phyloP scores from a whole-genome alignment of 257 asterid genomes.

The Misopates orontium region DNA sequence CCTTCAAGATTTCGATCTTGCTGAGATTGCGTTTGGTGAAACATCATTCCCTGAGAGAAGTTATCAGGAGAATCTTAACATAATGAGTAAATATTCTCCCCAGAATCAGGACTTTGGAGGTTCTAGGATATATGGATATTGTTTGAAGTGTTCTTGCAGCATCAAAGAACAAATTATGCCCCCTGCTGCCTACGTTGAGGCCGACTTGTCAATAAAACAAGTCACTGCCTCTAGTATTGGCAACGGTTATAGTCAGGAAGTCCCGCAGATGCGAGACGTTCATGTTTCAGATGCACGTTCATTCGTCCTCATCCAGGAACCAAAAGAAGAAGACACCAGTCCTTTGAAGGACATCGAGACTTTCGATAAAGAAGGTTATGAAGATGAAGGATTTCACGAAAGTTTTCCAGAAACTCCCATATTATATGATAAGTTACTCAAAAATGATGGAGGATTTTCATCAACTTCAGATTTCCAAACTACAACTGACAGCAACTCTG shows the following conservation, averaged over 20 bases:
- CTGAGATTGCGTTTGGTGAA: constrained; percentile 53
- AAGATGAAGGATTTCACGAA: constrained; percentile 27
- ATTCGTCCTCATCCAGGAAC: constrained; percentile 19
- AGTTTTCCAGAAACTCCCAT: constrained; percentile 32
- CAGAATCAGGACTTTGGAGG: constrained; percentile 32
- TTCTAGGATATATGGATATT: constrained; percentile 29
- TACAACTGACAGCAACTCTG: constrained; percentile 29
- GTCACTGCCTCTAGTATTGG: constrained; percentile 14
- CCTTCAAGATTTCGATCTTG: constrained; percentile 24
- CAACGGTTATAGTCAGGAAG: constrained; percentile 16
- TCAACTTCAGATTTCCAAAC: constrained; percentile 34
- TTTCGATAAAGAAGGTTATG: constrained; percentile 6
- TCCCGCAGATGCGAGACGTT: constrained; percentile 11
- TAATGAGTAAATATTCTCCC: constrained; percentile 32
- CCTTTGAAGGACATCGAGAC: constrained; percentile 4
- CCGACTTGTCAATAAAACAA: background rate
- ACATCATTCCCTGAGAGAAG: constrained; percentile 53
- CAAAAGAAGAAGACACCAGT: constrained; percentile 20
- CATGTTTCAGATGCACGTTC: constrained; percentile 9
- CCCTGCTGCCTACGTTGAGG: constrained; percentile 16
- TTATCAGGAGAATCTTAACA: constrained; percentile 40
- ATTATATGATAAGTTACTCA: constrained; percentile 28
- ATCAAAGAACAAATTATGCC: constrained; percentile 21
- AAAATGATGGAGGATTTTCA: constrained; percentile 25
- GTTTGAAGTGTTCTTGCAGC: constrained; percentile 39